Evolutionary conservation across 2,329 filamentous ascomycete genomes (phyloP), one percentile per base, ranked within the genome.

Genomic region (Arthrobotrys musiformis): DNA sequence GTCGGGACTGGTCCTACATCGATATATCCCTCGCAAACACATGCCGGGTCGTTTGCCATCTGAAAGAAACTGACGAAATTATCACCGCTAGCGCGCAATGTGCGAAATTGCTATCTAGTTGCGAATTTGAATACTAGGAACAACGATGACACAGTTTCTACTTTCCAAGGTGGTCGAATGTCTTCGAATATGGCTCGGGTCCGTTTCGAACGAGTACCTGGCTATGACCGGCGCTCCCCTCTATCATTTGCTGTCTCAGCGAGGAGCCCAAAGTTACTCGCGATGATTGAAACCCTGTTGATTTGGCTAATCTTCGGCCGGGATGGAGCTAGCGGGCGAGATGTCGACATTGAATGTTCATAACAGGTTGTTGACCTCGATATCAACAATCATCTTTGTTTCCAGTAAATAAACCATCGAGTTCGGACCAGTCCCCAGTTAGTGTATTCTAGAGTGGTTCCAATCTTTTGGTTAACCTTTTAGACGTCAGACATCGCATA

Each of bases 91-190:
- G 42, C 22, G 19, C n/a, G n/a, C n/a, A n/a, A n/a, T n/a, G 42
- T 60, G 54, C 35, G 28, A 56, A 56, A 33, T 56, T 56, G 13
- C 24, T 35, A 19, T 56, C 48, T n/a, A n/a, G n/a, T n/a, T 30
- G 24, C 24, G 30, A 61, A 30, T 35, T 42, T 13, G 30, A 61
- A 30, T 35, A 44, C 11, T 24, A 11, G 9, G 1, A 15, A 6
- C 9, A 11, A 37, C 33, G 33, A 64, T 64, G 48, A 44, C 26
- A 30, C 60, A 6, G 33, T 37, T 37, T 37, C 9, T 5, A 33
- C 60, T 24, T 22, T 13, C 15, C 24, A 8, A 6, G 22, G 17
- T 50, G 60, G 60, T 28, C 58, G 40, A 44, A 63, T 11, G 8
- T 8, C n/a, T n/a, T n/a, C n/a, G n/a, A n/a, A n/a, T n/a, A n/a